Evolutionary conservation across 2,329 filamentous ascomycete species (phyloP), one percentile per base, ranked within the genome.

Genomic region (Arthrobotrys sinensis): DNA sequence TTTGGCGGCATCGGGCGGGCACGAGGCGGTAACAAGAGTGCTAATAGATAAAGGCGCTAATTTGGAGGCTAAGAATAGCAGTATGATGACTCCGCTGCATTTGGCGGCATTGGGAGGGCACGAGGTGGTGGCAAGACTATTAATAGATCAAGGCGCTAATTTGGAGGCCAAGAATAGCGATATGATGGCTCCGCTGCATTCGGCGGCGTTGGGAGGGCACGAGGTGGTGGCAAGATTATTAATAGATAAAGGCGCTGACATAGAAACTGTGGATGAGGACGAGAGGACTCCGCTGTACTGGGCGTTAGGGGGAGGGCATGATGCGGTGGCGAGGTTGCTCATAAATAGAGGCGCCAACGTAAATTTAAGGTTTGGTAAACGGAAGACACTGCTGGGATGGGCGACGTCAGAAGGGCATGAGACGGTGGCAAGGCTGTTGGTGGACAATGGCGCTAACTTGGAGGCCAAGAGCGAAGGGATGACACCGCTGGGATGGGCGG

Each of bases 391-490:
- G 43, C 28, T 67, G 16, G 2, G 3, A 6, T 16, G 12, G 7
- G 64, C 64, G 10, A 28, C n/a, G 5, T 6, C 12, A 19, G 7
- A 55, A 3, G 34, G 32, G 4, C 14, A 46, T 12, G n/a, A 43
- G n/a, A 3, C 4, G 6, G 14, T 36, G 14, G 36, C 32, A 8
- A n/a, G 12, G 19, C 19, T 68, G 12, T 24, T 68, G 34, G 1
- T 68, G 28, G 48, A 68, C 12, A 43, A 28, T 2, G 62, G 62
- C 2, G 62, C 62, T 5, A 16, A 55, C n/a, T 38, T 67, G 24
- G 48, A 67, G 10, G n/a, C 53, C 10, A 38, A 60, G 16, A n/a
- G n/a, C n/a, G n/a, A n/a, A n/a, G n/a, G n/a, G n/a, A n/a, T n/a
- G n/a, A n/a, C n/a, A n/a, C n/a, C n/a, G n/a, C n/a, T n/a, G n/a